A percentile compares a stretch with the other conserved stretches of the same genome.
phyloP scores from a whole-genome alignment of 2,329 filamentous ascomycete species.

The Bertia moriformis region DNA sequence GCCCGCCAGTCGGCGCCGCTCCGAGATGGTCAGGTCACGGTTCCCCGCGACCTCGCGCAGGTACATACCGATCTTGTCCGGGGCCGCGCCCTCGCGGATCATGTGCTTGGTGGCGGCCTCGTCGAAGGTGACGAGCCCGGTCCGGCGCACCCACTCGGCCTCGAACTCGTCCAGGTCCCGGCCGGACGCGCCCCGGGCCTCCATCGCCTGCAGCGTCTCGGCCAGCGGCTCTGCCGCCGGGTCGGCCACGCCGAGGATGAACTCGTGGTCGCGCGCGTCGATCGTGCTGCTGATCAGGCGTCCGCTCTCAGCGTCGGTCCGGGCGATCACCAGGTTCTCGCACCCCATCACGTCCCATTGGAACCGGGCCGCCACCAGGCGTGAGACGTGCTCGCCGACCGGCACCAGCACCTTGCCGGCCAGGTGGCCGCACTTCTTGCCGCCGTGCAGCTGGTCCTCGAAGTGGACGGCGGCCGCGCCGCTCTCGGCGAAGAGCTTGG shows the following conservation, averaged over 20 bases:
- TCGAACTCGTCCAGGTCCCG: slow-evolving; percentile 77
- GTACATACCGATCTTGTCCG: slow-evolving; percentile 55
- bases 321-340: slow-evolving; percentile 86
- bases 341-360: slow-evolving; percentile 98
- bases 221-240: slow-evolving; percentile 63
- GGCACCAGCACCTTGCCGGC: slow-evolving; percentile 93
- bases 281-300: slow-evolving; percentile 80
- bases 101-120: slow-evolving; percentile 74
- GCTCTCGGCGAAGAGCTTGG: slow-evolving; percentile 94
- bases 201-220: slow-evolving; percentile 82
- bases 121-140: slow-evolving; percentile 79
- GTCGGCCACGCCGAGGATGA: slow-evolving; percentile 77
- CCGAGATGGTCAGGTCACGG: slow-evolving; percentile 63
- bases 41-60: slow-evolving; percentile 43
- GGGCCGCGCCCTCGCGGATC: slow-evolving; percentile 44
- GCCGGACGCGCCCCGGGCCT: slow-evolving; percentile 61
- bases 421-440: slow-evolving; percentile 95
- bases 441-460: slow-evolving; percentile 92
- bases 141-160: slow-evolving; percentile 72
- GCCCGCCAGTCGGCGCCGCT: slow-evolving; percentile 59
- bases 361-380: slow-evolving; percentile 78
- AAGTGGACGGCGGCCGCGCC: slow-evolving; percentile 94
- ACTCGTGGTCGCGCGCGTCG: slow-evolving; percentile 90
- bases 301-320: slow-evolving; percentile 89
- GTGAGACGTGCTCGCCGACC: slow-evolving; percentile 88